These are phyloP conservation scores for Rhododendron mucronatum DNA, from an alignment of 148 eudicot species.

Conservation along the genomic window DNA sequence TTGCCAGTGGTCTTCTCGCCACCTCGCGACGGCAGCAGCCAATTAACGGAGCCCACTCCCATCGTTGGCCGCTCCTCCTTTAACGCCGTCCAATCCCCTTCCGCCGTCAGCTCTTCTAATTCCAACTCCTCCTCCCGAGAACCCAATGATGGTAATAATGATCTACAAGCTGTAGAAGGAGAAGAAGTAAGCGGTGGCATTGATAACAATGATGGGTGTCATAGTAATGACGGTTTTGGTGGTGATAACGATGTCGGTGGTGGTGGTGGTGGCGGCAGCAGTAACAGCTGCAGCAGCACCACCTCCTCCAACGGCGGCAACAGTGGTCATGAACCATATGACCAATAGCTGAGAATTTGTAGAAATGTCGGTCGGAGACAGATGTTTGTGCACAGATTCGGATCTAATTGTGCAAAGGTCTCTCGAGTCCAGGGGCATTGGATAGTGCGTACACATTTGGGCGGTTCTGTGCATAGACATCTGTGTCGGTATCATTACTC, in stretches of 20 bases:
- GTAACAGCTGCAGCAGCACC: background rate
- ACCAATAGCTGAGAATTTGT: background rate
- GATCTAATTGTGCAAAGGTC: background rate
- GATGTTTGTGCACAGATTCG: background rate
- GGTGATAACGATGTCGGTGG: background rate
- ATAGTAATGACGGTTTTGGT: background rate
- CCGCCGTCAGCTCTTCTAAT: constrained; percentile 1
- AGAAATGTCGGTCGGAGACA: background rate
- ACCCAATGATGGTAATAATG: constrained; percentile 8
- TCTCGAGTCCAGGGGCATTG: background rate
- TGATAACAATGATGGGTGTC: background rate
- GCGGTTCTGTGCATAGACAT: background rate
- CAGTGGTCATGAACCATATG: background rate
- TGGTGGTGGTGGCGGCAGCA: background rate
- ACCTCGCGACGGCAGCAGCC: constrained; percentile 70
- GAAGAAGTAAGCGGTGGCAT: background rate
- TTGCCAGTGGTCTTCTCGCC: constrained; percentile 82
- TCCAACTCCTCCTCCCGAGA: background rate
- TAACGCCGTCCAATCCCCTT: background rate
- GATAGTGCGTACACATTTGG: background rate
- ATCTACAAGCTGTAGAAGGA: background rate
- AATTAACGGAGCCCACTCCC: constrained; percentile 53
- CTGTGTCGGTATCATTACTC: background rate
- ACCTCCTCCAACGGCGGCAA: constrained; percentile 15
- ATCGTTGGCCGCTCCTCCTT: constrained; percentile 29